Base-by-base conservation (phyloP, 2,329 filamentous ascomycete genomes). In the Monilinia laxa region DNA sequence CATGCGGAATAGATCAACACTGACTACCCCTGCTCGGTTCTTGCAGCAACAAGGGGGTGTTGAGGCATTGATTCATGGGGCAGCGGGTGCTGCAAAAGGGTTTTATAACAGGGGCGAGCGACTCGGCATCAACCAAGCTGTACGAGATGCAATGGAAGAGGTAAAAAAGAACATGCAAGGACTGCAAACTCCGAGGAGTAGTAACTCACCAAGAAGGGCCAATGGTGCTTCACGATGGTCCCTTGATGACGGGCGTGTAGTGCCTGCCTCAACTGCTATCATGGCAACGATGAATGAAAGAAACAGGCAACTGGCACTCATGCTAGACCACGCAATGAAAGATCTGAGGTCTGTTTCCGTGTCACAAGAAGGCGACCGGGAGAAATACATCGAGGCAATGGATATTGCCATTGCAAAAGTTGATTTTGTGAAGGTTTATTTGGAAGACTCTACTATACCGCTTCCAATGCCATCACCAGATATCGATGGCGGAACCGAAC, bases 71-170 rank as follows among this genome's bases (percentile, higher is more conserved):
- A 83, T 95, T 38, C 90, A 93, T 74, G 89, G 88, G 18, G 91
- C 91, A 5, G 90, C 91, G 25, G 89, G 88, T 20, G 91, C 91
- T 4, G 90, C 91, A 25, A 91, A 89, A 74, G 88, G 87, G 63
- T 87, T 94, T 20, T 81, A 92, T 45, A 87, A 91, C 72, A 84
- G 86, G 42, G 85, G 91, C 63, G 90, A 93, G 77, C 89, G 87
- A 73, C 86, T 93, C 69, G 90, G 90, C 9, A 89, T 95, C 66
- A 93, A 92, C 74, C 89, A 90, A 76, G 90, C 89, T 0, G 87
- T 95, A 9, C 85, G 91, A n/a, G 90, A 91, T 71, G 91, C 91
- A 23, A 85, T 95, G 74, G 89, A 88, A 11, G 92, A 96, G 77
- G 89, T 94, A 60, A 85, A 86, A 68, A 90, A 90, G 73, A 93